These are phyloP conservation scores for Ambrosiella xylebori DNA, from an alignment of 2,329 filamentous ascomycete genomes.

Conservation along the genomic window DNA sequence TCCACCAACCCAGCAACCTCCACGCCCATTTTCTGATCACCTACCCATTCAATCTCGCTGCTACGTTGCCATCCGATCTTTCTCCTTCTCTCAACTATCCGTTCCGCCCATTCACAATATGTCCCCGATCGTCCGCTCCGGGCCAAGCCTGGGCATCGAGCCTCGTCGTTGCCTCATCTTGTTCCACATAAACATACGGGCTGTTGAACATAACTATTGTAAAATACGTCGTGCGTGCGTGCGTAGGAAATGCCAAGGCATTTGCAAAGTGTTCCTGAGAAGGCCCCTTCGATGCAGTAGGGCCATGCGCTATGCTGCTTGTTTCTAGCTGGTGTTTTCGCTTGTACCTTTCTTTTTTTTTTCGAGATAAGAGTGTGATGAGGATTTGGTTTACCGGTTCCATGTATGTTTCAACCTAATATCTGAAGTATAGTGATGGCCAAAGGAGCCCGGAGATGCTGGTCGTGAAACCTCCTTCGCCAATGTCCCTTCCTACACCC, in stretches of 20 bases:
- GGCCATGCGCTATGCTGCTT: not conserved
- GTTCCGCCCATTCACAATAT: not conserved
- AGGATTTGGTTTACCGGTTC: not conserved
- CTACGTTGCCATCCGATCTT: not conserved
- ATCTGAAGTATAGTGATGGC: no score
- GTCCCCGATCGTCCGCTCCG: not conserved
- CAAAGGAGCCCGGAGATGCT: not conserved
- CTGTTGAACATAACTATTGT: not conserved
- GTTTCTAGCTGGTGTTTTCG: not conserved
- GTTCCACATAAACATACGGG: not conserved
- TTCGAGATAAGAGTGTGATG: no score
- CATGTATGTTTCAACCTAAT: no score
- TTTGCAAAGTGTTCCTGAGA: not conserved
- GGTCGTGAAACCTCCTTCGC: not conserved
- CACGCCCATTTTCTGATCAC: not conserved
- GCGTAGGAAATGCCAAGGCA: not conserved
- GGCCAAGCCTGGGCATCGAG: not conserved
- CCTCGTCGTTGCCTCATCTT: slow-evolving; percentile 1
- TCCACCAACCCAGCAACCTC: not conserved
- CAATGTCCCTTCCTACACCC: not conserved
- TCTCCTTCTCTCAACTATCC: not conserved
- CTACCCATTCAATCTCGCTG: not conserved
- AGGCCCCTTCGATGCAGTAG: not conserved
- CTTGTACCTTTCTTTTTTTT: no score
- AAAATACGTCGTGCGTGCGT: not conserved